phyloP scores from a whole-genome alignment of 2,329 filamentous ascomycete species.

The Arthrinium phaeospermum region DNA sequence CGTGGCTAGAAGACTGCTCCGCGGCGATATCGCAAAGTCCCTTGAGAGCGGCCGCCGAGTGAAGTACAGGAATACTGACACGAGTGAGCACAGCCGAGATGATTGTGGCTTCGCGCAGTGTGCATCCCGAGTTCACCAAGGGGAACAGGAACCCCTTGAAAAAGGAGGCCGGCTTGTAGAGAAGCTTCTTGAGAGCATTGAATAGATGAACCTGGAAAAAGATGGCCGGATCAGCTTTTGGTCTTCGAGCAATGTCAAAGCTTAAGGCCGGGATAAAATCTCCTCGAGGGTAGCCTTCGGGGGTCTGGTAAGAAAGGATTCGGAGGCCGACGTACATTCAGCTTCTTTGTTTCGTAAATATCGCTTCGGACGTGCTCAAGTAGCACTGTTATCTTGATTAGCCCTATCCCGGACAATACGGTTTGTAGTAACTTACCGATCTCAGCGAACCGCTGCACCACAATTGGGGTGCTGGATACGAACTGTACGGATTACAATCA shows the following conservation, averaged over 20 bases:
- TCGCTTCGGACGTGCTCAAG: constrained; percentile 77
- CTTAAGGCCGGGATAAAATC: background rate
- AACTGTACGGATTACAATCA: constrained; percentile 53
- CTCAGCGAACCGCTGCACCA: constrained; percentile 85
- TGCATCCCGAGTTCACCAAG: constrained; percentile 83
- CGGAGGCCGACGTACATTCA: constrained; percentile 62
- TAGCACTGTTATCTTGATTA: background rate
- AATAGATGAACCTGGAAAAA: constrained; percentile 74
- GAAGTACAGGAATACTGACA: constrained; percentile 86
- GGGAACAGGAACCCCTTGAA: constrained; percentile 98
- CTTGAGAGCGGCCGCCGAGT: constrained; percentile 90
- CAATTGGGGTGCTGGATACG: constrained; percentile 79
- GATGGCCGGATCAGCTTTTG: background rate
- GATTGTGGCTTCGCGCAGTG: constrained; percentile 89
- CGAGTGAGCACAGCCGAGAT: constrained; percentile 84
- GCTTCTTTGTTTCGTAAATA: constrained; percentile 90
- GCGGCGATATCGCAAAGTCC: constrained; percentile 93
- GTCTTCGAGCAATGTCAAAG: background rate
- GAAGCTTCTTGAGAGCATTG: constrained; percentile 86
- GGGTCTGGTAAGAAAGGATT: background rate
- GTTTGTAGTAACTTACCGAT: constrained; percentile 78
- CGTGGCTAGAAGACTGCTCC: constrained; percentile 76
- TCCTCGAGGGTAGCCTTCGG: background rate
- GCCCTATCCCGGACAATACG: background rate
- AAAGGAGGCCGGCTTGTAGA: constrained; percentile 94